phyloP scores from a whole-genome alignment of 768 basidiomycete genomes.

The Leucocoprinus birnbaumii region DNA sequence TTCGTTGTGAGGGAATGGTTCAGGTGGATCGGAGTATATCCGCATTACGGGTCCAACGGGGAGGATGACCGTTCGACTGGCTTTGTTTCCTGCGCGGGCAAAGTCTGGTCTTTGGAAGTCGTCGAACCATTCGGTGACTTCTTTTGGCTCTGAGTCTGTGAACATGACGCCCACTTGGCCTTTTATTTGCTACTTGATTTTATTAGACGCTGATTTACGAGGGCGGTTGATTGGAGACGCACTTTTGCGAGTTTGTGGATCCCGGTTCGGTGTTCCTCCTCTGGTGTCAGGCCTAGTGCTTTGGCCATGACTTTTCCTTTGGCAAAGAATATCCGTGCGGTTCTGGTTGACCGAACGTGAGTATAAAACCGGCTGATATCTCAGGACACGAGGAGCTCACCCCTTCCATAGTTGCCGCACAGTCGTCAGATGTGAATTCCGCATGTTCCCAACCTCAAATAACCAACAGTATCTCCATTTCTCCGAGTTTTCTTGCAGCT shows the following conservation, averaged over 20 bases:
- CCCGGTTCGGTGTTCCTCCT: constrained; percentile 81
- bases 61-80: constrained; percentile 69
- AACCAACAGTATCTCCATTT: constrained; percentile 96
- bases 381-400: constrained; percentile 36
- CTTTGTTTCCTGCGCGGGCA: constrained; percentile 83
- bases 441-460: constrained; percentile 93
- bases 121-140: constrained; percentile 93
- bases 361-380: neutral
- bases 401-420: constrained; percentile 93
- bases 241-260: constrained; percentile 80
- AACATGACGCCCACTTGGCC: constrained; percentile 94
- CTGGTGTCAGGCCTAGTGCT: constrained; percentile 83
- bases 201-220: neutral
- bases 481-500: constrained; percentile 83
- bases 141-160: constrained; percentile 85
- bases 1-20: constrained; percentile 95
- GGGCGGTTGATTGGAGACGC: constrained; percentile 18
- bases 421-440: constrained; percentile 92
- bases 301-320: constrained; percentile 91
- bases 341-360: constrained; percentile 38
- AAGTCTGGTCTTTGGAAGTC: constrained; percentile 89
- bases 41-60: constrained; percentile 86
- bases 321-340: constrained; percentile 90
- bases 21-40: constrained; percentile 72
- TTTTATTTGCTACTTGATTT: constrained; percentile 71